Conservation (phyloP, 2,329 filamentous ascomycete species). For the Talaromyces sp. region DNA sequence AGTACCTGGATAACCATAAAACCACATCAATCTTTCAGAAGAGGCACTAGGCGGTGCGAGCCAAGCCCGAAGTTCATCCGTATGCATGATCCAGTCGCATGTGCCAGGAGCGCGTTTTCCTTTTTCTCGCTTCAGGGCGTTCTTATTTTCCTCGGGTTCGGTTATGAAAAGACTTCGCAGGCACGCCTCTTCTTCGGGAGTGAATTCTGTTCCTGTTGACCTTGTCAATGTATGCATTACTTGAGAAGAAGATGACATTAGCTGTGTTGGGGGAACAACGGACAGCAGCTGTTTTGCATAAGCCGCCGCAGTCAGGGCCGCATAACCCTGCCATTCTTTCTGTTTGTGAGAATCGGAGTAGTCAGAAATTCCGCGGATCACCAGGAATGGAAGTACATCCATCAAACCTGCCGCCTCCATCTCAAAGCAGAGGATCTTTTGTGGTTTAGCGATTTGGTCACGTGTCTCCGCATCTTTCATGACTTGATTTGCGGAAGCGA, state of each 20-base stretch:
- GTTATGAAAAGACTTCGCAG: neutral
- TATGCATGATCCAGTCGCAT: constrained; percentile 20
- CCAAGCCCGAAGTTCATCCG: constrained; percentile 20
- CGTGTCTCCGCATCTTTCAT: constrained; percentile 19
- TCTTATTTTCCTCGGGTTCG: constrained; percentile 4
- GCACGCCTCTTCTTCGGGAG: neutral
- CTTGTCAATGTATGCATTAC: too few species aligned
- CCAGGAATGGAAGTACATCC: constrained; percentile 14
- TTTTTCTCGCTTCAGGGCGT: neutral
- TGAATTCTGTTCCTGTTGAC: too few species aligned
- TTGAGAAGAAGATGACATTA: neutral
- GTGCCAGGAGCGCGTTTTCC: constrained; percentile 8
- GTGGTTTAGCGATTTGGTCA: constrained; percentile 4
- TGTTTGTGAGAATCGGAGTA: constrained; percentile 20
- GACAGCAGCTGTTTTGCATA: constrained; percentile 12
- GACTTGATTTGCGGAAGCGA: constrained; percentile 22
- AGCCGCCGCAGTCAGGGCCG: constrained; percentile 16
- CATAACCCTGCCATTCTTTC: constrained; percentile 19
- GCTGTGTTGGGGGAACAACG: neutral
- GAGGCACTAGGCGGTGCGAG: neutral
- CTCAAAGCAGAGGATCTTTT: constrained; percentile 15
- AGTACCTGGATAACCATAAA: constrained; percentile 23
- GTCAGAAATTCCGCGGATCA: constrained; percentile 20
- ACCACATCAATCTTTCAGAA: constrained; percentile 1
- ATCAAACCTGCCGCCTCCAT: constrained; percentile 15